Base-by-base conservation (phyloP, 306 rosid species). In the Sphenostylis stenocarpa region DNA sequence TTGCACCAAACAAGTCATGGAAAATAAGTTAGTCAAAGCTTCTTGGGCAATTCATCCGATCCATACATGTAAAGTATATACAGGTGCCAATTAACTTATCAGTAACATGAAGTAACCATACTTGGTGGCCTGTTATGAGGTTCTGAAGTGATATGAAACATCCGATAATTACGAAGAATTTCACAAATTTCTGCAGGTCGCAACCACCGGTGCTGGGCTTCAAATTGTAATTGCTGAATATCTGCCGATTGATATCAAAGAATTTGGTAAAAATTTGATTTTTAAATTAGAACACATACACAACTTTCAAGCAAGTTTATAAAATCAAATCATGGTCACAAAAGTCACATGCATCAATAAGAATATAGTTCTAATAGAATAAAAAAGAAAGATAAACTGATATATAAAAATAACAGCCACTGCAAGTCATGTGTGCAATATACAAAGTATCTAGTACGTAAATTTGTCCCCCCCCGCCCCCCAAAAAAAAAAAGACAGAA, bases 121-220 rank as follows among this genome's bases (percentile, higher is more conserved):
- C 98, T 93, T 3, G 89, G 88, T 56, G 98, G 98, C 84, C 86
- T 90, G 78, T 72, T 88, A 67, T 94, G 96, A 81, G 98, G 96
- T 83, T 93, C 96, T 77, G 91, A 34, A 58, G 89, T 70, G 77
- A 93, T 93, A 0, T 76, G 91, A 86, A 90, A 93, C 85, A 77
- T 87, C 48, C 74, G 78, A 79, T 86, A 84, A 66, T 93, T 93
- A 62, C 90, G 86, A 65, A 93, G 94, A 84, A 93, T 93, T 88
- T 90, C 98, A 93, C 96, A 90, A 83, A 93, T 91, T 90, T 93
- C 98, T 69, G 98, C 96, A 41, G 98, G 98, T 6, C 98, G 86
- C 79, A 93, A 81, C 98, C 98, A 93, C 60, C 98, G 87, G 83
- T 90, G 88, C 78, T 84, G 92, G 38, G 98, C 98, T 87, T 93